A percentile compares a stretch with the other conserved stretches of the same genome.
Conservation (phyloP, 2,329 filamentous ascomycete genomes). For the Aspergillus sp. region DNA sequence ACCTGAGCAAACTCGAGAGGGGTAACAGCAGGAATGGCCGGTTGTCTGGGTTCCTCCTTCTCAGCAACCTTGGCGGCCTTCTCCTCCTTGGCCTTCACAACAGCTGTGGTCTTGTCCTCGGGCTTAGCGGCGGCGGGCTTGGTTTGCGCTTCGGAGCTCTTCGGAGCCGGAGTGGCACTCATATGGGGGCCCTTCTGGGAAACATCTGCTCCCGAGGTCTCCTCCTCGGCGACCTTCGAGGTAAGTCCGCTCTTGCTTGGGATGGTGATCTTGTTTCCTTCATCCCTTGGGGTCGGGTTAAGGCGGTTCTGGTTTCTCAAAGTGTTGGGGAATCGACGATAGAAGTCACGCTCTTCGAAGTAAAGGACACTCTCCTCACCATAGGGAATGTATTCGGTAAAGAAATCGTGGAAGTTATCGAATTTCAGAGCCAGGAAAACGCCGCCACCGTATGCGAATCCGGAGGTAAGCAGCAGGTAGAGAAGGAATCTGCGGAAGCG, state of each 20-base stretch:
- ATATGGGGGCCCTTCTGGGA: constrained; percentile 53
- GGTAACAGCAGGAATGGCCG: constrained; percentile 53
- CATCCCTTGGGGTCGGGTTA: constrained; percentile 42
- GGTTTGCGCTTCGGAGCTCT: constrained; percentile 28
- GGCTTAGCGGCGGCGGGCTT: constrained; percentile 31
- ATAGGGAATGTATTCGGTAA: constrained; percentile 93
- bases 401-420: constrained; percentile 99
- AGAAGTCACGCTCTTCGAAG: constrained; percentile 92
- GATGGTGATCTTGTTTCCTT: constrained; percentile 75
- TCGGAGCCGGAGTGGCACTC: constrained; percentile 40
- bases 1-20: constrained; percentile 78
- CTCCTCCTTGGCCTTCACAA: constrained; percentile 35
- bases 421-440: constrained; percentile 91
- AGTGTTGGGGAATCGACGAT: constrained; percentile 72
- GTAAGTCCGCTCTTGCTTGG: constrained; percentile 82
- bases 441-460: constrained; percentile 79
- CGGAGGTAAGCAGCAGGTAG: constrained; percentile 73
- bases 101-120: constrained; percentile 30
- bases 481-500: constrained; percentile 76
- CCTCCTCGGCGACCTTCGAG: constrained; percentile 70
- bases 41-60: constrained; percentile 39
- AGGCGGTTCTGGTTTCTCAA: constrained; percentile 50
- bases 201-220: constrained; percentile 60
- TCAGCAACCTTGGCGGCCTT: constrained; percentile 28
- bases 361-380: constrained; percentile 94